Conservation (phyloP, 495 filamentous ascomycete genomes). For the Neurospora tetraspora region DNA sequence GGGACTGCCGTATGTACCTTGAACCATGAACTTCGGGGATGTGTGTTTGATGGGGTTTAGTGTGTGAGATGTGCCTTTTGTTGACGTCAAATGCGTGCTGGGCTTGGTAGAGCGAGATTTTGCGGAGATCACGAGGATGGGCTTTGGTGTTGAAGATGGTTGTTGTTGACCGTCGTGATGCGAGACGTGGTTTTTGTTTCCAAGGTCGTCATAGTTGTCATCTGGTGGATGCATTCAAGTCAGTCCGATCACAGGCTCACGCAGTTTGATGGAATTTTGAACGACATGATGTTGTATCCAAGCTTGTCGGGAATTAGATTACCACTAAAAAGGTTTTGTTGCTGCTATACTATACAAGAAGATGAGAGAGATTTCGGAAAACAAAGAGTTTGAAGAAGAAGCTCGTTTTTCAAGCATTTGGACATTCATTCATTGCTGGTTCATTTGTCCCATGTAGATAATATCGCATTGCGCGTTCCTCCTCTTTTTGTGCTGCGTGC, state of each 20-base stretch:
- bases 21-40: background rate
- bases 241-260: background rate
- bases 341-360: background rate
- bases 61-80: background rate
- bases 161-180: background rate
- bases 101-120: background rate
- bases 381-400: background rate
- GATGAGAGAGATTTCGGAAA: background rate
- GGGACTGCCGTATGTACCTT: background rate
- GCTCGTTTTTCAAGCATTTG: background rate
- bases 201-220: background rate
- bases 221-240: background rate
- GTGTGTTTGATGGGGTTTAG: background rate
- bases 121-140: background rate
- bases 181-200: too few relatives aligned
- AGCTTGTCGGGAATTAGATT: background rate
- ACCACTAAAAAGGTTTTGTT: background rate
- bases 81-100: background rate
- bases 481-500: background rate
- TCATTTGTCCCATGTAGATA: background rate
- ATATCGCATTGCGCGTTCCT: background rate
- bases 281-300: background rate
- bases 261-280: background rate
- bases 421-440: conserved; percentile 1
- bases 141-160: background rate